A percentile compares a stretch with the other conserved stretches of the same genome.
These are phyloP conservation scores for Medicago arabica DNA, from an alignment of 306 rosid species.

Conservation along the genomic window DNA sequence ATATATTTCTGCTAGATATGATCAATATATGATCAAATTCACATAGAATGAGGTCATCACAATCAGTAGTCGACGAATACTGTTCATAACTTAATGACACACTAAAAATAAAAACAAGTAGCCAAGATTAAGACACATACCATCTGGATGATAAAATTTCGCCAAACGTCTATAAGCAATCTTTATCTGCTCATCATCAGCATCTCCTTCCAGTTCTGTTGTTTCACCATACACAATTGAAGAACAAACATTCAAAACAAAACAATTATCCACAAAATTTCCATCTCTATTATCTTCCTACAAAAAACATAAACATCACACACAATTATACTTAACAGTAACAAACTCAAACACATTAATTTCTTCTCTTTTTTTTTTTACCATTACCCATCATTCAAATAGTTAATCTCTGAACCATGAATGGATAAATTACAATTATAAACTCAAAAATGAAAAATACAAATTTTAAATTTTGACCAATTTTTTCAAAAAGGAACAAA, in stretches of 20 bases:
- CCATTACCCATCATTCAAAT: conserved; percentile 3
- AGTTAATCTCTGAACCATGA: neutral
- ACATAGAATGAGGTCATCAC: conserved; percentile 17
- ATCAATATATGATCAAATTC: neutral
- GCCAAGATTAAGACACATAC: conserved; percentile 53
- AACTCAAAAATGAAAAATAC: neutral
- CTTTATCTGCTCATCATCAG: conserved; percentile 89
- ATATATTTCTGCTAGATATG: conserved; percentile 4
- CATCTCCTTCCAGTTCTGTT: conserved; percentile 82
- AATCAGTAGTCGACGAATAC: conserved; percentile 25
- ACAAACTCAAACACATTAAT: conserved; percentile 16
- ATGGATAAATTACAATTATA: neutral
- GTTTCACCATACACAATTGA: conserved; percentile 34
- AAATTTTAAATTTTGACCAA: too few species aligned
- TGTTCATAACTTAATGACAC: conserved; percentile 20
- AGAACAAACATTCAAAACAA: conserved; percentile 39
- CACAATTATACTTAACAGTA: neutral
- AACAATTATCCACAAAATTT: conserved; percentile 16
- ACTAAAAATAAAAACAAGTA: conserved; percentile 12
- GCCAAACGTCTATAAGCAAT: conserved; percentile 89
- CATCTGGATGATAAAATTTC: conserved; percentile 97
- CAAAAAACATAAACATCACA: conserved; percentile 6
- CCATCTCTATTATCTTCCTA: neutral
- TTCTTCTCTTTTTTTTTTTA: conserved; percentile 15
- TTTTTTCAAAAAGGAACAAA: too few species aligned